Evolutionary conservation across 2,329 filamentous ascomycete species (phyloP), one percentile per base, ranked within the genome.

Genomic region (Ceratocystis alfenasii): DNA sequence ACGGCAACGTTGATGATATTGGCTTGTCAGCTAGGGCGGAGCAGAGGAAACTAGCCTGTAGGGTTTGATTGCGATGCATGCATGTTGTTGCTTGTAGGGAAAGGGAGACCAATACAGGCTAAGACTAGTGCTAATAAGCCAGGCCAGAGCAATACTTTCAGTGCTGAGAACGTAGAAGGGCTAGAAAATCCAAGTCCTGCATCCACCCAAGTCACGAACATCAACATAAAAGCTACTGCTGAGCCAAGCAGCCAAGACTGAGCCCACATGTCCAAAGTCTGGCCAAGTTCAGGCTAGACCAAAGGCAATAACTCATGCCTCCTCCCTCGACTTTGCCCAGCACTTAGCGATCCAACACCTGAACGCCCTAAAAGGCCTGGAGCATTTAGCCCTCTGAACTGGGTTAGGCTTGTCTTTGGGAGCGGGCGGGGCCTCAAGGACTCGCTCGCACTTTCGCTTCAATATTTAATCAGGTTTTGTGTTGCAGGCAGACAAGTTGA

Each of bases 301-400:
- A 41, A 41, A 41, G 36, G n/a, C 48, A 25, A 53, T n/a, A 20
- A 17, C 48, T 53, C 48, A n/a, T 53, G n/a, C n/a, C 22, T 53
- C 46, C 46, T 50, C 17, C 46, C 5, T 3, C 10, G 46, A 8
- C 17, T n/a, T n/a, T 6, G 48, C n/a, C 48, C 48, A 53, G 10
- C 2, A 8, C 22, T 28, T 28, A 12, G 22, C 48, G 22, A 53
- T n/a, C 53, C 53, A 57, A 28, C 53, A 30, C 20, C 50, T 57
- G 22, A 59, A 36, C 55, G 55, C 55, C 28, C 55, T 59, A 59
- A 59, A 59, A 59, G 15, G 15, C 28, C 55, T 59, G 55, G 55
- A n/a, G 55, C 28, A 30, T 33, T 28, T 57, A 28, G 48, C 48
- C 22, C 48, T 53, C 48, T 53, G 48, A 30, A n/a, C 28, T 17